Evolutionary conservation across 2,329 filamentous ascomycete genomes (phyloP).

Genomic region (Sclerotinia nivalis): DNA sequence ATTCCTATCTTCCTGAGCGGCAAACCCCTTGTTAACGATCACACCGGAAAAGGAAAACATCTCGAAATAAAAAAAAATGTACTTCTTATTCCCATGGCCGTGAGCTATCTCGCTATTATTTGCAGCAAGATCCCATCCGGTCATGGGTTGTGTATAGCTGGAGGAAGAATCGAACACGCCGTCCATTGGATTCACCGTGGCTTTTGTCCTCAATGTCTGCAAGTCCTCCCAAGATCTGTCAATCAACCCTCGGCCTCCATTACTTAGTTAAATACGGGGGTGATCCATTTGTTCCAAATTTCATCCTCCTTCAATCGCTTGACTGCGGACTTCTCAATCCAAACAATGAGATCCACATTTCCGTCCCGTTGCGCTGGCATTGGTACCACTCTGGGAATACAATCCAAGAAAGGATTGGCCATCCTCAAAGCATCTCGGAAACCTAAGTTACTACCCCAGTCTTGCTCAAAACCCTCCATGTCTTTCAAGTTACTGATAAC

Average conservation of each 20-base stretch:
- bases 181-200: neutral
- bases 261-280: neutral
- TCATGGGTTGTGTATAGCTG: too few species aligned
- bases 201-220: too few species aligned
- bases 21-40: neutral
- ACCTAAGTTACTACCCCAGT: conserved; percentile 15
- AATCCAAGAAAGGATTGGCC: conserved; percentile 10
- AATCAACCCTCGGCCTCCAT: neutral
- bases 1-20: neutral
- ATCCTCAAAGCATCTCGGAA: neutral
- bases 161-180: neutral
- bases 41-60: neutral
- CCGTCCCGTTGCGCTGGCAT: conserved; percentile 8
- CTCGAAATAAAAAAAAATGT: too few species aligned
- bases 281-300: conserved; percentile 13
- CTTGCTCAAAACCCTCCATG: neutral
- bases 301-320: conserved; percentile 15
- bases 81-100: accelerated
- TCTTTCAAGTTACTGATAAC: conserved; percentile 20
- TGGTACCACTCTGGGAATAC: conserved; percentile 1
- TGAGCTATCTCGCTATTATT: neutral
- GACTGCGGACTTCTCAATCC: conserved; percentile 7
- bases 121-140: neutral
- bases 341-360: conserved; percentile 5
- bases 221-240: accelerated